A percentile compares a stretch with the other conserved stretches of the same genome.
These are phyloP conservation scores for Claviceps arundinis DNA, from an alignment of 2,329 filamentous ascomycete species.

Conservation along the genomic window DNA sequence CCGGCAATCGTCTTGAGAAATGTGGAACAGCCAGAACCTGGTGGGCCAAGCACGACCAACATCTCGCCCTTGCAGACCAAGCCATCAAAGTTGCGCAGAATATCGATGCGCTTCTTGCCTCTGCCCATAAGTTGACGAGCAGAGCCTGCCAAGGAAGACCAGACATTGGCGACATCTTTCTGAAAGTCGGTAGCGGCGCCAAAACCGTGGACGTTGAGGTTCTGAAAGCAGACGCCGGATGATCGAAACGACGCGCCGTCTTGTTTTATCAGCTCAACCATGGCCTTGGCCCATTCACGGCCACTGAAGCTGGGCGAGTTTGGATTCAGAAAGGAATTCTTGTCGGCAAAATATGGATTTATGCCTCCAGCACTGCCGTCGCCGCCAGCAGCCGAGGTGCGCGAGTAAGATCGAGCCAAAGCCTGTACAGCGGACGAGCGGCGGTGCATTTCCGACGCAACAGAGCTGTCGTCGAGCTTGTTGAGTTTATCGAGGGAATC, in stretches of 20 bases:
- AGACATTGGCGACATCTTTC: constrained; percentile 50
- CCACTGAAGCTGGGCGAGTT: constrained; percentile 38
- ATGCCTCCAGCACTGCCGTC: constrained; percentile 8
- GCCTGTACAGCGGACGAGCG: constrained; percentile 39
- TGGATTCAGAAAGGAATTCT: constrained; percentile 41
- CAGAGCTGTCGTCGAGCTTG: constrained; percentile 7
- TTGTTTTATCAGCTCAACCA: constrained; percentile 37
- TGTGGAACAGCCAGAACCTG: constrained; percentile 66
- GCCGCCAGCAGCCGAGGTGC: constrained; percentile 25
- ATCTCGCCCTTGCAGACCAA: constrained; percentile 60
- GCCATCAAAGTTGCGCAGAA: constrained; percentile 54
- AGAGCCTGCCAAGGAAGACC: constrained; percentile 34
- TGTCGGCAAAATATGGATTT: constrained; percentile 37
- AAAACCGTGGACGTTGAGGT: constrained; percentile 56
- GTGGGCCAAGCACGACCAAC: constrained; percentile 61
- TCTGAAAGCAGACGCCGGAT: constrained; percentile 51
- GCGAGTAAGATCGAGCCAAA: constrained; percentile 43
- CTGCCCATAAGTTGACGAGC: constrained; percentile 36
- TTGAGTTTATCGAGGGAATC: constrained; percentile 17
- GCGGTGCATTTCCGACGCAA: constrained; percentile 31
- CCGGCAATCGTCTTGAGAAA: constrained; percentile 75
- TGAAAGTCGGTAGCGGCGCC: constrained; percentile 58
- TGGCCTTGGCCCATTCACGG: constrained; percentile 45
- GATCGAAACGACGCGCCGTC: constrained; percentile 45
- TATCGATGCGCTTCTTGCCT: constrained; percentile 48